Evolutionary conservation across 2,329 filamentous ascomycete species (phyloP).

Genomic region (Alternaria alternata): DNA sequence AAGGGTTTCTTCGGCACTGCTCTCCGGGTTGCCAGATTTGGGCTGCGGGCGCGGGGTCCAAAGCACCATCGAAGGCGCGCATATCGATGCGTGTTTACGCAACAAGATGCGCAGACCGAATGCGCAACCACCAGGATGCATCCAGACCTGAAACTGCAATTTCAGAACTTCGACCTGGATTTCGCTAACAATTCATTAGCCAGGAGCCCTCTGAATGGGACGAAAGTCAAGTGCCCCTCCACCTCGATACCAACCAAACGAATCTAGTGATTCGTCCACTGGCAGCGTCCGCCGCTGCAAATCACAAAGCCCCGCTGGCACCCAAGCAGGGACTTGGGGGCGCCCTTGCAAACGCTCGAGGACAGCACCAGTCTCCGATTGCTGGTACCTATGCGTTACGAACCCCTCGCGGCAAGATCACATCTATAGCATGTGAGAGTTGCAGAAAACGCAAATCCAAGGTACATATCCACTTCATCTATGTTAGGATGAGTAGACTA

Average conservation of each 20-base stretch:
- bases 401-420: conserved; percentile 50
- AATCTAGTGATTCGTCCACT: conserved; percentile 43
- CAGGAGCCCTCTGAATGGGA: conserved; percentile 44
- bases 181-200: conserved; percentile 38
- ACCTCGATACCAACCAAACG: conserved; percentile 41
- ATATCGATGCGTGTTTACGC: conserved; percentile 21
- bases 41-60: conserved; percentile 23
- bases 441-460: conserved; percentile 52
- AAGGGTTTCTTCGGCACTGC: conserved; percentile 15
- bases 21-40: conserved; percentile 9
- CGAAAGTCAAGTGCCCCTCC: conserved; percentile 37
- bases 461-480: conserved; percentile 24
- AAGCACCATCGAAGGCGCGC: conserved; percentile 31
- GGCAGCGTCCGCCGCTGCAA: conserved; percentile 31
- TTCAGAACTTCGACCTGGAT: conserved; percentile 9
- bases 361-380: conserved; percentile 48
- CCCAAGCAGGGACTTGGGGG: conserved; percentile 48
- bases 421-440: conserved; percentile 51
- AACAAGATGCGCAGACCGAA: conserved; percentile 21
- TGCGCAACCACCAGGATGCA: conserved; percentile 2
- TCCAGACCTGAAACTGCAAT: conserved; percentile 14
- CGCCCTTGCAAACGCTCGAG: conserved; percentile 39
- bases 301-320: conserved; percentile 48
- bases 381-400: conserved; percentile 48
- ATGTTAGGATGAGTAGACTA: conserved; percentile 11